Base-by-base conservation (phyloP, 352 stramenopile genomes). In the Pythium sukuiense region DNA sequence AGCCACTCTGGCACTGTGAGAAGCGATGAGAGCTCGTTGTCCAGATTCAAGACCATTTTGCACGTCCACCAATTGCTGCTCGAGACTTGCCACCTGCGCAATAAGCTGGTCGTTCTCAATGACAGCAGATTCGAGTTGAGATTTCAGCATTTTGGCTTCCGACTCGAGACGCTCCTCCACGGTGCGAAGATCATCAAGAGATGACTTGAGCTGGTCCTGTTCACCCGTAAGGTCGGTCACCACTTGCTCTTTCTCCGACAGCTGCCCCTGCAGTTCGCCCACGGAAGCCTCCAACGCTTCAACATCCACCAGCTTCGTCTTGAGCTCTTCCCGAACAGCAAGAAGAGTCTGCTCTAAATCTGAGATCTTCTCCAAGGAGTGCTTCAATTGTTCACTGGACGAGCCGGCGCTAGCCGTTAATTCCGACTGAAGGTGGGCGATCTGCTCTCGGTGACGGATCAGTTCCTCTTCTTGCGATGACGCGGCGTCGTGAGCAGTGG, bases 281-380 rank as follows among this genome's bases (percentile, higher is more conserved):
- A 55, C 6, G 2, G 49, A 43, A 9, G 26, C 29, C 13, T 6
- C 39, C 18, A 55, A 16, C 9, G 14, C 32, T 12, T 43, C 11
- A 9, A 65, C 4, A 43, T 52, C 30, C 1, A 24, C 39, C 32
- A 9, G 12, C 39, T 59, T 30, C 24, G 48, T 56, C 26, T 55
- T 61, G 24, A 64, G 16, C 37, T 63, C 41, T 32, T 39, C 55
- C 9, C 50, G 48, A 24, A 59, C 29, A 13, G 35, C 41, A 7
- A 27, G 16, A 45, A 56, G 27, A 6, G 49, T 11, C 24, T 27
- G 14, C 14, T 32, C 27, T 30, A 37, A 11, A 14, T 56, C 24
- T 13, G 24, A 24, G 14, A 35, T 5, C 5, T 5, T 11, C 14
- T 56, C 27, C 27, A 14, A 1, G 6, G 7, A 24, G 1, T 9